Conservation (phyloP, 768 basidiomycete species). For the Tylopilus cervinicoccineus region DNA sequence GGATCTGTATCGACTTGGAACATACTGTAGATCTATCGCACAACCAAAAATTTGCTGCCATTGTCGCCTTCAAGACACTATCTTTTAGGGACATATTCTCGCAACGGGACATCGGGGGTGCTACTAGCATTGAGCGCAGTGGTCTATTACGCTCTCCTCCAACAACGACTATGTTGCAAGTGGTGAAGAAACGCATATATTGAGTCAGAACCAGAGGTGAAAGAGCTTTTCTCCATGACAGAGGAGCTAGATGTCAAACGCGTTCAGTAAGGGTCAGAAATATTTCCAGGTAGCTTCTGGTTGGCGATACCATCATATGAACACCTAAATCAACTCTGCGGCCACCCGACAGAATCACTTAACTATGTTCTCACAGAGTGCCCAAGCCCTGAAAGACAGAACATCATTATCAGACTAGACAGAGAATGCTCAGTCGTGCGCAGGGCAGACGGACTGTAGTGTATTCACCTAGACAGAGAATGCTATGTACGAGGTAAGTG, state of each 20-base stretch:
- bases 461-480: too few species aligned
- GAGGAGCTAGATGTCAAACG: not conserved
- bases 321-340: too few species aligned
- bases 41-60: not conserved
- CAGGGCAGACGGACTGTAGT: too few species aligned
- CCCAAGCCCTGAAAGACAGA: too few species aligned
- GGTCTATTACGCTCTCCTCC: not conserved
- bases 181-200: not conserved
- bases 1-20: too few species aligned
- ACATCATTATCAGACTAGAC: too few species aligned
- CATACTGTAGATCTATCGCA: too few species aligned
- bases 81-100: slow-evolving; percentile 2
- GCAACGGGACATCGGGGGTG: not conserved
- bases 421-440: too few species aligned
- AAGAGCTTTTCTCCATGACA: not conserved
- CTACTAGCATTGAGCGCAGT: not conserved
- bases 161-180: not conserved
- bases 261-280: not conserved
- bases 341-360: too few species aligned
- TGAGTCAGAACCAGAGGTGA: too few species aligned
- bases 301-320: not conserved
- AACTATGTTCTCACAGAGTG: too few species aligned
- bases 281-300: not conserved
- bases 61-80: accelerated
- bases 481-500: too few species aligned